Percentiles rank a stretch among this genome's conserved stretches.
These are phyloP conservation scores for Mucor circinelloides DNA, from an alignment of 371 early-diverging fungal species.

Conservation along the genomic window DNA sequence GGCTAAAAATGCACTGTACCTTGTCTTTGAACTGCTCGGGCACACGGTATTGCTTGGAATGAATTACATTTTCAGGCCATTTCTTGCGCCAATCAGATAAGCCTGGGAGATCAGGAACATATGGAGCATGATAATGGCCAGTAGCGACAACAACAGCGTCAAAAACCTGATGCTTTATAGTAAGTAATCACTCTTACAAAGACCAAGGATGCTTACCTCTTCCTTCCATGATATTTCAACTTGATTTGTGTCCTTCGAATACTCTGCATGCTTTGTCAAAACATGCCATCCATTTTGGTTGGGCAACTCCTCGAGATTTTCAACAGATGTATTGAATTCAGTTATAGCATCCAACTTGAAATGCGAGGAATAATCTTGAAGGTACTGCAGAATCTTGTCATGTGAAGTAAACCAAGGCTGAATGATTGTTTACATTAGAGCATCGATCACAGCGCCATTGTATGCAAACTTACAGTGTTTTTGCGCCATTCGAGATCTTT, in stretches of 20 bases:
- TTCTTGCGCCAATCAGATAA: conserved; percentile 19
- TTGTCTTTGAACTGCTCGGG: conserved; percentile 44
- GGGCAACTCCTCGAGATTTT: conserved; percentile 22
- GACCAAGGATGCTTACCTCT: conserved; percentile 12
- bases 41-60: conserved; percentile 59
- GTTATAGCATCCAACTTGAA: conserved; percentile 29
- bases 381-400: conserved; percentile 26
- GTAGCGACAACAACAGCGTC: conserved; percentile 65
- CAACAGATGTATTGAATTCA: conserved; percentile 35
- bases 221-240: conserved; percentile 22
- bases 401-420: conserved; percentile 40
- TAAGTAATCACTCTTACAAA: neutral
- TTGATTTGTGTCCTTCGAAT: neutral
- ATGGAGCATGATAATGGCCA: conserved; percentile 60
- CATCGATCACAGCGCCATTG: neutral
- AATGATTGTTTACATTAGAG: conserved; percentile 4
- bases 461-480: conserved; percentile 14
- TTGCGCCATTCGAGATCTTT: conserved; percentile 21
- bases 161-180: conserved; percentile 3
- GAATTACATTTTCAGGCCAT: conserved; percentile 32
- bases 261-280: conserved; percentile 14
- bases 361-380: conserved; percentile 28
- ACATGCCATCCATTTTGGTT: conserved; percentile 23
- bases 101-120: conserved; percentile 55
- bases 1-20: conserved; percentile 21